Percentiles rank a stretch among this genome's conserved stretches.
Evolutionary conservation across 2,329 filamentous ascomycete species (phyloP).

Genomic region (Leptosphaerulina australis): DNA sequence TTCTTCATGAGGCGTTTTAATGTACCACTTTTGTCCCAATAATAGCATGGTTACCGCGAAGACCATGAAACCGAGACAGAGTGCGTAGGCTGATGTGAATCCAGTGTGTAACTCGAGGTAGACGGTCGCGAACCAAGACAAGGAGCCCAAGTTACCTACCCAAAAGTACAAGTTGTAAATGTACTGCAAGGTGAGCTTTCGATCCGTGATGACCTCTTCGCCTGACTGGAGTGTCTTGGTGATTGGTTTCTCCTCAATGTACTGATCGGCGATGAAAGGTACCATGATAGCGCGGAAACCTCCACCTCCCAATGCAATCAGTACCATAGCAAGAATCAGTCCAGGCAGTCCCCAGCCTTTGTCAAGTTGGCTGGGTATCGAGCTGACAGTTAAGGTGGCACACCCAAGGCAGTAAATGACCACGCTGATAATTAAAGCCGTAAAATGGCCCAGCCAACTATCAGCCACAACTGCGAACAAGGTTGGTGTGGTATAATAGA

Average conservation of each 20-base stretch:
- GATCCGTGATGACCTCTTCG: constrained; percentile 44
- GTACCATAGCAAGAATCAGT: constrained; percentile 37
- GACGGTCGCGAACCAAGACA: constrained; percentile 67
- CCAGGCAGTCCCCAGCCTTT: constrained; percentile 36
- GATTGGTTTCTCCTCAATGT: constrained; percentile 27
- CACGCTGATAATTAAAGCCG: constrained; percentile 43
- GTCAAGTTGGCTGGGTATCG: constrained; percentile 23
- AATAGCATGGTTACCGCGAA: constrained; percentile 64
- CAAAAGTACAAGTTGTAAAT: constrained; percentile 52
- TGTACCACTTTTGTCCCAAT: constrained; percentile 31
- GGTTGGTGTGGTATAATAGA: constrained; percentile 51
- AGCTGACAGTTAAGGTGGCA: constrained; percentile 29
- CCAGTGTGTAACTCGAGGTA: constrained; percentile 71
- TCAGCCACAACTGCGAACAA: constrained; percentile 49
- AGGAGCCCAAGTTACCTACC: constrained; percentile 67
- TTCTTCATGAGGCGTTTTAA: constrained; percentile 27
- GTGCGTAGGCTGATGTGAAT: constrained; percentile 69
- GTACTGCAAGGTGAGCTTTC: constrained; percentile 45
- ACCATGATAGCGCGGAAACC: constrained; percentile 44
- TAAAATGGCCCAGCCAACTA: constrained; percentile 49
- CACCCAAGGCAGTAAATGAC: constrained; percentile 38
- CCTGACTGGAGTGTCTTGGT: constrained; percentile 34
- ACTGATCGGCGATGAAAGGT: constrained; percentile 49
- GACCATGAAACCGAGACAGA: constrained; percentile 68
- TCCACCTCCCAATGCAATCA: constrained; percentile 51